phyloP scores from a whole-genome alignment of 495 filamentous ascomycete species.

The Xylaria palmicola region DNA sequence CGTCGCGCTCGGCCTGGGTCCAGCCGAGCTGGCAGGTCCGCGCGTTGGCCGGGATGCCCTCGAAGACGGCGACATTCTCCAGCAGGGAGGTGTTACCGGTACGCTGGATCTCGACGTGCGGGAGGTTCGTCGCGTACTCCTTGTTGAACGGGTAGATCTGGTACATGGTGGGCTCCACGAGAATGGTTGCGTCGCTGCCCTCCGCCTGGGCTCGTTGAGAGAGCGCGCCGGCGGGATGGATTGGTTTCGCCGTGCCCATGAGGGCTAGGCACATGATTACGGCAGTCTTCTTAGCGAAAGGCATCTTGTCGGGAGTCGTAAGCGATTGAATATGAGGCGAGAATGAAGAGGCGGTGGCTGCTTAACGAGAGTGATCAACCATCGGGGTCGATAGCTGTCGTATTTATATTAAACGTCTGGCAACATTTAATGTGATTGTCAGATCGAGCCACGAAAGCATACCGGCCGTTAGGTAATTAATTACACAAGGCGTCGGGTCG shows the following conservation, averaged over 20 bases:
- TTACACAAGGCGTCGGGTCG: background rate
- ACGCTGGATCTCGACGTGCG: constrained; percentile 28
- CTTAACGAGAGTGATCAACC: background rate
- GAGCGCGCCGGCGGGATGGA: background rate
- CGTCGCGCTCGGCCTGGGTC: constrained; percentile 28
- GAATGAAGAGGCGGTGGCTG: background rate
- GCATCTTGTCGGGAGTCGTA: background rate
- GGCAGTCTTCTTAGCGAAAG: background rate
- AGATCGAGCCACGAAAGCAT: background rate
- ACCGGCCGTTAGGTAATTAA: background rate
- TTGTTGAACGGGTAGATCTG: constrained; percentile 52
- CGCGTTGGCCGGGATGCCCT: constrained; percentile 30
- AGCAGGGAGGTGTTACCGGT: constrained; percentile 21
- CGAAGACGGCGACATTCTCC: constrained; percentile 36
- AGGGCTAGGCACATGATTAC: background rate
- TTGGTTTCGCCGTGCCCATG: background rate
- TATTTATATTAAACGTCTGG: constrained; percentile 4
- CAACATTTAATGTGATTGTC: background rate
- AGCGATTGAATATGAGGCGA: background rate
- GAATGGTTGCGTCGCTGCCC: constrained; percentile 55
- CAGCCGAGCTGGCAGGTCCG: constrained; percentile 34
- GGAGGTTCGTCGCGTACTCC: constrained; percentile 43
- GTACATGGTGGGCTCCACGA: constrained; percentile 51
- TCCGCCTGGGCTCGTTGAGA: background rate
- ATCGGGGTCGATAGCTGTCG: background rate